phyloP scores from a whole-genome alignment of 2,329 filamentous ascomycete genomes.

The Cytospora piceae region DNA sequence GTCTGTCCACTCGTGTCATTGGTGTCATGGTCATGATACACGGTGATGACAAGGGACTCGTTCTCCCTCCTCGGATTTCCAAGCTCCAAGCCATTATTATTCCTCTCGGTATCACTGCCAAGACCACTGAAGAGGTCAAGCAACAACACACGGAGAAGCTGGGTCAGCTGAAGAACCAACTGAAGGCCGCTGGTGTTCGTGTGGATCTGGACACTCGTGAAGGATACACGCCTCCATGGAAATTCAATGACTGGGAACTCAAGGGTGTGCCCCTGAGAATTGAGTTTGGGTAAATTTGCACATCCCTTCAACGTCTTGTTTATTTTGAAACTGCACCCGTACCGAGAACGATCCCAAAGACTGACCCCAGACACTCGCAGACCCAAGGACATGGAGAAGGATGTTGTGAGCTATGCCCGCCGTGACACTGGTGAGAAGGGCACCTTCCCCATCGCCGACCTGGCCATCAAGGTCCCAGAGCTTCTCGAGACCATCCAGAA shows the following conservation, averaged over 20 bases:
- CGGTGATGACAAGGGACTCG: slow-evolving; percentile 91
- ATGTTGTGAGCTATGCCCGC: slow-evolving; percentile 75
- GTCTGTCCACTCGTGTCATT: slow-evolving; percentile 93
- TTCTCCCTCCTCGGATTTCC: slow-evolving; percentile 87
- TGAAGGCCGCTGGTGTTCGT: slow-evolving; percentile 76
- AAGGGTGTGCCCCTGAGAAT: slow-evolving; percentile 93
- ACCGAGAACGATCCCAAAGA: background rate
- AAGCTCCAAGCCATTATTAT: slow-evolving; percentile 86
- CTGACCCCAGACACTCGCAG: slow-evolving; percentile 11
- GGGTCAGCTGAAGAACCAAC: slow-evolving; percentile 67
- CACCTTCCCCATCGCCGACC: slow-evolving; percentile 73
- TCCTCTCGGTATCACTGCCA: slow-evolving; percentile 90
- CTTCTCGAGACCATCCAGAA: slow-evolving; percentile 89
- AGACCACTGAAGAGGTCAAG: slow-evolving; percentile 78
- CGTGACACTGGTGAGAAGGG: slow-evolving; percentile 87
- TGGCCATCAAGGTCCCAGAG: slow-evolving; percentile 73
- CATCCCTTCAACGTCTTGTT: slow-evolving; percentile 36
- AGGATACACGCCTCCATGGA: slow-evolving; percentile 92
- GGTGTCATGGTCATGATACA: slow-evolving; percentile 99
- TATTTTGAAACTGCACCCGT: background rate
- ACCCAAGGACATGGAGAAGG: slow-evolving; percentile 58
- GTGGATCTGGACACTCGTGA: slow-evolving; percentile 84
- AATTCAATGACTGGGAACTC: slow-evolving; percentile 99
- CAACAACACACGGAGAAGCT: slow-evolving; percentile 76
- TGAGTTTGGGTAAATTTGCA: slow-evolving; percentile 95